These are phyloP conservation scores for Chloropicon primus DNA, from an alignment of 139 green algal genomes.

Conservation along the genomic window DNA sequence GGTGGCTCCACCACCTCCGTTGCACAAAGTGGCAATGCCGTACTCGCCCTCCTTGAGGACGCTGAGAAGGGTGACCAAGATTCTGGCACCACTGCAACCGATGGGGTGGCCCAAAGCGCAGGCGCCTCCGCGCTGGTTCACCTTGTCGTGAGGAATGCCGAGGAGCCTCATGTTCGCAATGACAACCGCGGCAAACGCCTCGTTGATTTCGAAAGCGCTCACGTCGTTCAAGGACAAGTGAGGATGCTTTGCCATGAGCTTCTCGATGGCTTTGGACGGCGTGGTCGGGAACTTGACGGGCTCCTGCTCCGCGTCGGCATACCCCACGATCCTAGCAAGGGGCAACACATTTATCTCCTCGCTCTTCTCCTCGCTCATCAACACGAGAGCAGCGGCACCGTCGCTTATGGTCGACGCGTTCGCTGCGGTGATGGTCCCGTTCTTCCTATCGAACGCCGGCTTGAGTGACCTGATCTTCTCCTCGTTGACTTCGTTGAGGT, in stretches of 20 bases:
- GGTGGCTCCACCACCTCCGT: conserved; percentile 72
- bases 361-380: conserved; percentile 31
- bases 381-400: conserved; percentile 71
- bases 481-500: conserved; percentile 36
- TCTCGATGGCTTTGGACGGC: conserved; percentile 50
- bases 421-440: conserved; percentile 57
- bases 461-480: conserved; percentile 58
- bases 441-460: conserved; percentile 51
- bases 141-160: conserved; percentile 21
- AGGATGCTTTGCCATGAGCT: conserved; percentile 28
- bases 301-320: conserved; percentile 50
- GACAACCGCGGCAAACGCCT: conserved; percentile 81
- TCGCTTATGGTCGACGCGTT: conserved; percentile 77
- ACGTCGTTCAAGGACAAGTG: conserved; percentile 33
- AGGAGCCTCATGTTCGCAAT: conserved; percentile 48
- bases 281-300: conserved; percentile 68
- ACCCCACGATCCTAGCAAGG: conserved; percentile 45
- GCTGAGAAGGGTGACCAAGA: conserved; percentile 69
- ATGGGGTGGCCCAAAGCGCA: conserved; percentile 82
- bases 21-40: conserved; percentile 74
- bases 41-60: conserved; percentile 40
- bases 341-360: conserved; percentile 31
- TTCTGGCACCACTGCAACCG: conserved; percentile 57
- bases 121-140: conserved; percentile 76
- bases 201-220: conserved; percentile 77